Evolutionary conservation across 73 alveolate genomes (phyloP), one percentile per base, ranked within the genome.

Genomic region (Paramecium sexaurelia): DNA sequence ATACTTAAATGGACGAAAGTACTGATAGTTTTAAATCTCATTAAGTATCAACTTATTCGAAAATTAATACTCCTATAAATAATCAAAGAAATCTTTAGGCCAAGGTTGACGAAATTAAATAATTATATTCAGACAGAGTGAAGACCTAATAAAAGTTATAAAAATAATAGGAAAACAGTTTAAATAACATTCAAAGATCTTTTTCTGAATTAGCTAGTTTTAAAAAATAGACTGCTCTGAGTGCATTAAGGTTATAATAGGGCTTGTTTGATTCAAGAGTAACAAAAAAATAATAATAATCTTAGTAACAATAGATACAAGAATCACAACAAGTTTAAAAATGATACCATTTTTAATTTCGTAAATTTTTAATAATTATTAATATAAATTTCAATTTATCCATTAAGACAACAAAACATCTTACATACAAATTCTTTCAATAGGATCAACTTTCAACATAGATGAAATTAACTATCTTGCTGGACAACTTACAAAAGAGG

Each of bases 361-460:
- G 13, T 51, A 4, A 17, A 51, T 17, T 51, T 51, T 8, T 51
- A 51, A 51, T 51, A 51, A 51, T 45, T 13, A 45, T 11, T n/a
- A 6, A 45, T 45, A 51, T 51, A 51, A 47, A 3, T 9, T 66
- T 36, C 86, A 61, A n/a, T 1, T 26, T 45, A 91, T 19, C 94
- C 92, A 93, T 15, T 61, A 36, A 35, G 39, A 55, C 0, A 35
- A 32, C 10, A 39, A 33, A 11, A 92, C 86, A 9, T 68, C 85
- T 15, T 92, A 47, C n/a, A 93, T 86, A 24, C 92, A 78, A 5
- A 91, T 57, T 41, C 95, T 84, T 29, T 84, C 87, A 11, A 27
- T 43, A 13, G 86, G 71, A 56, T 93, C 93, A 6, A 82, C 85
- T 32, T 55, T 91, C n/a, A 93, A 78, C 82, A 93, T 92, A 33